A percentile compares a stretch with the other conserved stretches of the same genome.
Evolutionary conservation across 2,329 filamentous ascomycete genomes (phyloP).

Genomic region (Penicillium sp.): DNA sequence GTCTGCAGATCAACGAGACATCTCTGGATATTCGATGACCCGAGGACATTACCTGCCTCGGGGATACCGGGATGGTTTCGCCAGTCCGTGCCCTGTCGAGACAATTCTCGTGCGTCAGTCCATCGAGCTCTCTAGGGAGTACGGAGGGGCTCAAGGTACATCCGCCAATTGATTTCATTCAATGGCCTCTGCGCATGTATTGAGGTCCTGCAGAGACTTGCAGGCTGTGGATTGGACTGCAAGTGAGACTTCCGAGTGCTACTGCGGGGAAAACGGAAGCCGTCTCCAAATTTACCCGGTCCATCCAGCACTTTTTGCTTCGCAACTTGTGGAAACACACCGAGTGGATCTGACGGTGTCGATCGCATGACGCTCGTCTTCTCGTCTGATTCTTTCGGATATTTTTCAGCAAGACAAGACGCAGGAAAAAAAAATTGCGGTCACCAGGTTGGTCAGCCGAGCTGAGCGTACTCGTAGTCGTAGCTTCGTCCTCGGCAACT

Average conservation of each 20-base stretch:
- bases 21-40: no score
- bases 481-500: no score
- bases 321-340: neutral
- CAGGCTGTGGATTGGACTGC: neutral
- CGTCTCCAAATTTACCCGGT: conserved; percentile 14
- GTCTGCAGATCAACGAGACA: no score
- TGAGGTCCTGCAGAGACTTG: no score
- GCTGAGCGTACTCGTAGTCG: no score
- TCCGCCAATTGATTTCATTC: no score
- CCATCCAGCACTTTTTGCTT: conserved; percentile 9
- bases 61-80: neutral
- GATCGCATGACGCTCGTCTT: conserved; percentile 1
- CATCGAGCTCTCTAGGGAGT: no score
- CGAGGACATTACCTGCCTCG: neutral
- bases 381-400: neutral
- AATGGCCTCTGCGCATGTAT: no score
- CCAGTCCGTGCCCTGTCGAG: neutral
- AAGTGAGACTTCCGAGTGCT: neutral
- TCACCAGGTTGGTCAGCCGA: no score
- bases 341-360: conserved; percentile 8
- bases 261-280: conserved; percentile 12
- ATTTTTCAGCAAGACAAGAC: neutral
- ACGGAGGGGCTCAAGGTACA: no score
- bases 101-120: neutral
- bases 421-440: no score